Evolutionary conservation across 164 flowering plant genomes (phyloP), one percentile per base, ranked within the genome.

Genomic region (Paratinospora sagittata): DNA sequence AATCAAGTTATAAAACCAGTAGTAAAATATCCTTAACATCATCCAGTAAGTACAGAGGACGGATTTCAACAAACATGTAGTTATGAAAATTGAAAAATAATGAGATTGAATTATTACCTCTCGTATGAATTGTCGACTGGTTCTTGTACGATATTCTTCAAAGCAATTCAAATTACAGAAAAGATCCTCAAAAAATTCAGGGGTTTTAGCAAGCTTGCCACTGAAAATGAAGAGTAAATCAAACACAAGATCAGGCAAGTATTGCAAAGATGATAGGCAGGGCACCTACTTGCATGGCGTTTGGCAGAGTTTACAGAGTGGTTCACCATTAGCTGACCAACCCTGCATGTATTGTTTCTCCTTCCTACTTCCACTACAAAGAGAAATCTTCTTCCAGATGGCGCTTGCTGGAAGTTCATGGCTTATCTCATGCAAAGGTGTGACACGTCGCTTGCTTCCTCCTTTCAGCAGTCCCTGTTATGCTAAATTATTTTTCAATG

Each of bases 261-360:
- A 55, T 9, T 68, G 62, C 17, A 1, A 58, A 33, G 21, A 72
- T 17, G 36, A 69, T 16, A 16, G 16, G 66, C n/a, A 26, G 41
- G 62, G 57, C 12, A 80, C 87, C 69, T 83, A 92, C 98, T 23
- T 83, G 98, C 93, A 95, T 12, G 87, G 89, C 37, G 45, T 75
- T 82, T 90, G 97, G 72, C 97, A 95, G 58, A 92, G 94, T 80
- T 92, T 95, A 83, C 98, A 95, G 69, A 95, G 97, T 69, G 98
- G 98, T 78, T 92, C 96, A 74, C 84, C 89, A 24, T 39, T 72
- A 34, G 78, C 14, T 14, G 86, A 80, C 94, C 97, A 89, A 33
- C 82, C 92, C 79, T 95, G 98, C 61, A 78, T 72, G 70, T 89
- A 92, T 43, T 81, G 80, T 77, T 80, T 89, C 72, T 83, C 89